A percentile compares a stretch with the other conserved stretches of the same genome.
These are phyloP conservation scores for Fusarium sp. DNA, from an alignment of 2,329 filamentous ascomycete species.

Conservation along the genomic window DNA sequence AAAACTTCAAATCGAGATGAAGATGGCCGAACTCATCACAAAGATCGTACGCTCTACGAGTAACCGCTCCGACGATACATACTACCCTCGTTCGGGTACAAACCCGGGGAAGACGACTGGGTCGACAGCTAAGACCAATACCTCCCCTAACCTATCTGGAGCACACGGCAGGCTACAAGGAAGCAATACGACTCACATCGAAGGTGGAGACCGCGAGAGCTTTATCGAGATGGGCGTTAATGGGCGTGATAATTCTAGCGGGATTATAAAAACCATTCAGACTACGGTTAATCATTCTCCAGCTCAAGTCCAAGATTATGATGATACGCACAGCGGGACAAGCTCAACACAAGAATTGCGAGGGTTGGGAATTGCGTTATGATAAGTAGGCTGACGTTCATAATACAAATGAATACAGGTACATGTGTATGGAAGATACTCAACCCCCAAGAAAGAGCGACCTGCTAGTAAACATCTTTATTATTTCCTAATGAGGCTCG, in stretches of 20 bases:
- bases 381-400: not conserved
- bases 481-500: no score
- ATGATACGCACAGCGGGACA: constrained; percentile 25
- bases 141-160: not conserved
- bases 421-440: no score
- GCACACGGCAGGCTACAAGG: not conserved
- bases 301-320: not conserved
- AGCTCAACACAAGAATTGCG: constrained; percentile 25
- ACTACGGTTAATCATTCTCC: constrained; percentile 35
- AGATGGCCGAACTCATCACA: constrained; percentile 64
- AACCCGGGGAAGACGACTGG: not conserved
- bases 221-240: constrained; percentile 9
- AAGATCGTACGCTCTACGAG: constrained; percentile 47
- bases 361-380: not conserved
- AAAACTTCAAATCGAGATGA: constrained; percentile 66
- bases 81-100: constrained; percentile 17
- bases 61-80: constrained; percentile 16
- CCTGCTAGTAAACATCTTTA: no score
- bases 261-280: constrained; percentile 42
- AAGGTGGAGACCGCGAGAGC: constrained; percentile 24
- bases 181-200: constrained; percentile 12
- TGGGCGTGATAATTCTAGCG: not conserved
- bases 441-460: no score
- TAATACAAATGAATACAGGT: no score
- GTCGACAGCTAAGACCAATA: not conserved